Base-by-base conservation (phyloP, 192 early-diverging fungal species). In the Coemansia umbellata region DNA sequence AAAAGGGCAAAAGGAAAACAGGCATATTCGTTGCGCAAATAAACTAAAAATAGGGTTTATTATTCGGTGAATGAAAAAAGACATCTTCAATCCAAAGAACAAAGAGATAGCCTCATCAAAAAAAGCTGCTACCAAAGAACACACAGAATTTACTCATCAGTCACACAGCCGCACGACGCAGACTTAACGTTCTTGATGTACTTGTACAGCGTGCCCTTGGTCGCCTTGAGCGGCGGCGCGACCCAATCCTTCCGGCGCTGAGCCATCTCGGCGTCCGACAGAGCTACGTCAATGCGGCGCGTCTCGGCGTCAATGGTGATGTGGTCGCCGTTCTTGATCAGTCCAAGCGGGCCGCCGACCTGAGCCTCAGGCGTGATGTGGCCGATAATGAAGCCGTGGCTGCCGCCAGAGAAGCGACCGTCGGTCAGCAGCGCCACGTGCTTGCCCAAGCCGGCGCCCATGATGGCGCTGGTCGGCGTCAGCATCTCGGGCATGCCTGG, bases 401-500 rank as follows among this genome's bases (percentile, higher is more conserved):
- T 87, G 19, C 94, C 97, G 44, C 97, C 97, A 32, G 94, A 97
- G 85, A 99, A 99, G 42, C 95, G 89, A 39, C 97, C 97, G 58
- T 99, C 97, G 10, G 97, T 99, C 37, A 99, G 80, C 41, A 99
- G 79, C 1, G 94, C 94, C 31, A 99, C 95, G 78, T 97, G 88
- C 50, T 97, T 84, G 59, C 97, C 97, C 52, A 99, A 84, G 11
- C 97, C 97, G 4, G 97, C 94, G 33, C 97, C 97, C 97, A 99
- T 99, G 67, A 99, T 94, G 17, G 94, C 94, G 71, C 85, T 87
- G 30, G 93, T 93, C 14, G 97, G 97, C 9, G 93, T 97, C 68
- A 99, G 81, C 97, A 99, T 99, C 73, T 99, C 97, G 22, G 93
- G 92, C 97, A 99, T 99, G 45, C 97, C 97, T 7, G 97, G 97